Evolutionary conservation across 2,329 filamentous ascomycete genomes (phyloP).

Genomic region (Trichothecium roseum): DNA sequence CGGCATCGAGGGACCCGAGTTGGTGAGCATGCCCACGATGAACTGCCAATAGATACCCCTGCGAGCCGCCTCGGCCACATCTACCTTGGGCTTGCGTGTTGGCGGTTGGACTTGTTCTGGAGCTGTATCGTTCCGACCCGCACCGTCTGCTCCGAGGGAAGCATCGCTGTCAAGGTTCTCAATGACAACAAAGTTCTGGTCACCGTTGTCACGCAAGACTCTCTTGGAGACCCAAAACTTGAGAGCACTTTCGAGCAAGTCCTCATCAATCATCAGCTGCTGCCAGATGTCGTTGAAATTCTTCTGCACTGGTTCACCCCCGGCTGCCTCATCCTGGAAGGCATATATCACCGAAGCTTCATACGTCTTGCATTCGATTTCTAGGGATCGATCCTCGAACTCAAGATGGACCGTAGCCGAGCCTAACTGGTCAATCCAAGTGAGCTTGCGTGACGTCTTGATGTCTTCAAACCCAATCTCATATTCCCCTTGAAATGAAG

Average conservation of each 20-base stretch:
- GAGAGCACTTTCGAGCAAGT: slow-evolving; percentile 57
- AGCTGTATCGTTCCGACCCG: slow-evolving; percentile 12
- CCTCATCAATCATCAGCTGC: slow-evolving; percentile 61
- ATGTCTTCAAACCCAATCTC: slow-evolving; percentile 65
- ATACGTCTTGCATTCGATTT: slow-evolving; percentile 67
- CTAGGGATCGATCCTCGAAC: slow-evolving; percentile 67
- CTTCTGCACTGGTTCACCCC: slow-evolving; percentile 24
- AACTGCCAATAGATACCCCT: slow-evolving; percentile 76
- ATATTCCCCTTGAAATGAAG: slow-evolving; percentile 57
- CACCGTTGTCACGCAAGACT: slow-evolving; percentile 47
- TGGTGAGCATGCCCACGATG: slow-evolving; percentile 90
- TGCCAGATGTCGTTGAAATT: slow-evolving; percentile 43
- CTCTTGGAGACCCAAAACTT: slow-evolving; percentile 61
- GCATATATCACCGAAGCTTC: slow-evolving; percentile 82
- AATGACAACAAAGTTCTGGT: slow-evolving; percentile 54
- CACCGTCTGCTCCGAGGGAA: slow-evolving; percentile 12
- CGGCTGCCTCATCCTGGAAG: slow-evolving; percentile 48
- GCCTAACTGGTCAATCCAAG: slow-evolving; percentile 77
- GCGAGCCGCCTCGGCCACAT: slow-evolving; percentile 41
- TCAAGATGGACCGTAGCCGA: slow-evolving; percentile 73
- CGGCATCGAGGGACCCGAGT: slow-evolving; percentile 72
- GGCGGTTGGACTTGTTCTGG: slow-evolving; percentile 18
- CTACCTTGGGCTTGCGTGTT: slow-evolving; percentile 40
- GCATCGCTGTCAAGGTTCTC: slow-evolving; percentile 44
- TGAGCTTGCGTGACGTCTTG: slow-evolving; percentile 76